Evolutionary conservation across 371 early-diverging fungal species (phyloP).

Genomic region (Rhizopus sp.): DNA sequence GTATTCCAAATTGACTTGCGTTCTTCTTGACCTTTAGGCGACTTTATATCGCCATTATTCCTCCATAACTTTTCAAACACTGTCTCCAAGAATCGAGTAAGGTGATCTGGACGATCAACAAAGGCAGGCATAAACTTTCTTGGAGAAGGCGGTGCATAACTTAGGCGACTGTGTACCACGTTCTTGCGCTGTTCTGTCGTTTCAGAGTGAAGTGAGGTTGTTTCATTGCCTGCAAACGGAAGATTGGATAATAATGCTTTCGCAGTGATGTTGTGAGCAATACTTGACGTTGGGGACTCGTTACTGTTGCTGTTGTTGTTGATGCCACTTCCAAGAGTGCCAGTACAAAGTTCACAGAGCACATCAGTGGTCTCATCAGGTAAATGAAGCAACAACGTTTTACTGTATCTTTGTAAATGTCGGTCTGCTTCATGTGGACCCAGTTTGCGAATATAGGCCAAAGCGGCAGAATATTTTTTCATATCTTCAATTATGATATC

Average conservation of each 20-base stretch:
- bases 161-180: conserved; percentile 1
- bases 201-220: conserved; percentile 19
- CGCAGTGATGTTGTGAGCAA: conserved; percentile 4
- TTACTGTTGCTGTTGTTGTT: conserved; percentile 13
- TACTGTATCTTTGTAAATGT: conserved; percentile 77
- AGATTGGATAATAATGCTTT: conserved; percentile 36
- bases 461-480: conserved; percentile 71
- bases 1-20: conserved; percentile 84
- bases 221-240: conserved; percentile 35
- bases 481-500: conserved; percentile 87
- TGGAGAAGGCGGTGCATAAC: conserved; percentile 57
- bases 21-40: conserved; percentile 45
- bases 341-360: conserved; percentile 74
- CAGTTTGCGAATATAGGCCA: conserved; percentile 69
- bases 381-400: conserved; percentile 69
- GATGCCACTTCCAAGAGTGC: conserved; percentile 27
- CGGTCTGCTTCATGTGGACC: conserved; percentile 60
- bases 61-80: conserved; percentile 54
- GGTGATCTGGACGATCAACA: conserved; percentile 72
- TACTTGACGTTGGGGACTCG: conserved; percentile 9
- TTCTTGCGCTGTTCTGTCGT: not conserved
- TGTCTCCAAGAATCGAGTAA: conserved; percentile 74
- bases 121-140: conserved; percentile 70
- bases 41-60: conserved; percentile 33
- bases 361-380: conserved; percentile 82